Percentiles rank a stretch among this genome's conserved stretches.
Evolutionary conservation across 495 filamentous ascomycete species (phyloP).

Genomic region (Bacidia gigantensis): DNA sequence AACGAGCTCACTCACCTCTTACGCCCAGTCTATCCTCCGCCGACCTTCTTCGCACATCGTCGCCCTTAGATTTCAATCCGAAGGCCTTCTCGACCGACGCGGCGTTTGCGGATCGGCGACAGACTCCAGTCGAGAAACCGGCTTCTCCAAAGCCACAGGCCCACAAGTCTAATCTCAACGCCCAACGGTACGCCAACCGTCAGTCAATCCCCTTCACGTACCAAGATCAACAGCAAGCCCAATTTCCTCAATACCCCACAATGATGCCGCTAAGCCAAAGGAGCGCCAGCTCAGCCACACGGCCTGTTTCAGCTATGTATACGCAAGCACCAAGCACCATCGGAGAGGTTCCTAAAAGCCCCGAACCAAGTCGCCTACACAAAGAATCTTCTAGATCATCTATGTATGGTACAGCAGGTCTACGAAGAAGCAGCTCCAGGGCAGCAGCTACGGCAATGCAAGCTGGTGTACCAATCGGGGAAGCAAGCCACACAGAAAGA

Average conservation of each 20-base stretch:
- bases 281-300: conserved; percentile 24
- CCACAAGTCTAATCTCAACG: conserved; percentile 12
- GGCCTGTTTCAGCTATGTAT: conserved; percentile 44
- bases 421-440: conserved; percentile 44
- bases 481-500: conserved; percentile 57
- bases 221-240: conserved; percentile 33
- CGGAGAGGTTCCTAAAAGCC: conserved; percentile 26
- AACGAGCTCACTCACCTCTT: conserved; percentile 1
- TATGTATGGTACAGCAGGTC: conserved; percentile 34
- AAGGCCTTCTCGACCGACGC: conserved; percentile 21
- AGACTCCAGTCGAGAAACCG: conserved; percentile 8
- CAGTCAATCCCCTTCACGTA: conserved; percentile 30
- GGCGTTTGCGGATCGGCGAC: conserved; percentile 3
- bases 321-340: conserved; percentile 29
- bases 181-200: conserved; percentile 20
- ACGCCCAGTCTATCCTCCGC: conserved; percentile 8
- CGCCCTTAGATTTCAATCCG: conserved; percentile 27
- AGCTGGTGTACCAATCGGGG: conserved; percentile 49
- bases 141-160: conserved; percentile 1
- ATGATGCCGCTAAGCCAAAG: conserved; percentile 19
- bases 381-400: conserved; percentile 54
- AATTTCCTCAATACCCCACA: conserved; percentile 28
- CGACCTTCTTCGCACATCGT: conserved; percentile 14
- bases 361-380: conserved; percentile 41
- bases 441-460: conserved; percentile 47